Base-by-base conservation (phyloP, 2,329 filamentous ascomycete genomes). In the Plenodomus lindquistii region DNA sequence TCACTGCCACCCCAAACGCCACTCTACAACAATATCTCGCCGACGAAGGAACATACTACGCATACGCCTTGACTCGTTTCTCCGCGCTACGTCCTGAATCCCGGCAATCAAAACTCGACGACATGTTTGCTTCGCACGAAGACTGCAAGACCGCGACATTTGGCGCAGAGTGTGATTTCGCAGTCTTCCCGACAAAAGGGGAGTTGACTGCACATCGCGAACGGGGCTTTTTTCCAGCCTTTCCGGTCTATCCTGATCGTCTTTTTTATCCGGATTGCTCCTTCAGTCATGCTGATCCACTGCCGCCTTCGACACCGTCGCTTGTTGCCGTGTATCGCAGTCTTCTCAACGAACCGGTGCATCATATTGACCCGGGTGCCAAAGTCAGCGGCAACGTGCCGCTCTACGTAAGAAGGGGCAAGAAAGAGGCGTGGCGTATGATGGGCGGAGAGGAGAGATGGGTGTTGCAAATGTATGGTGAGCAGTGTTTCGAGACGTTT, bases 401-500 rank as follows among this genome's bases (percentile, higher is more conserved):
- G 2, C 41, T 44, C 2, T 37, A 62, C 6, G 31, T 38, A 1
- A 42, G 45, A 1, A 41, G 37, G 10, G 40, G 42, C 3, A 43
- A 42, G 4, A 59, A 55, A 49, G 57, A 48, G 41, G 11, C 35
- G 2, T 63, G 54, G 57, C 38, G 38, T 1, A 24, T 38, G 4
- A 10, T 63, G 37, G 54, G 47, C 8, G 36, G n/a, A 2, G 57
- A 64, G 47, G 52, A 69, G 1, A 54, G 36, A 21, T 68, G 66
- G 63, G 53, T 59, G 19, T n/a, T 70, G 44, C 49, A 60, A 31
- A 40, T 69, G 50, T 68, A 70, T 37, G 57, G 52, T 1, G 65
- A 66, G 5, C 65, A 67, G 48, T 66, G 61, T 18, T 55, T 68
- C 37, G 60, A 65, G 48, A 13, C 22, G 27, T 69, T 54, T 56